phyloP scores from a whole-genome alignment of 306 rosid species.

The Senna tora region DNA sequence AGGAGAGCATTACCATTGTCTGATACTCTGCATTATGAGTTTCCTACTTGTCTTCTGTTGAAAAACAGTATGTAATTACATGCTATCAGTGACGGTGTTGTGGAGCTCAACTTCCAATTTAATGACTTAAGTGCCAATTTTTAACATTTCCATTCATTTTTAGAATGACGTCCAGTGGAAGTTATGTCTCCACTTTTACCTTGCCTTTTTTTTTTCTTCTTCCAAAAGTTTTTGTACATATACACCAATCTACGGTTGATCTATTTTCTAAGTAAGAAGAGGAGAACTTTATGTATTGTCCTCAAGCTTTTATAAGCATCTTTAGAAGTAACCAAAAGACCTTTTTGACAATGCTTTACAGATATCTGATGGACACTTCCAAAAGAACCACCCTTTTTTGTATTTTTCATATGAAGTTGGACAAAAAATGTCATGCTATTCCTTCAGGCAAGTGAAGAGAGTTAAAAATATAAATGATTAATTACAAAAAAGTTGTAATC shows the following conservation, averaged over 20 bases:
- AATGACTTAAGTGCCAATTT: not conserved
- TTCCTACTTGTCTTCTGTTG: slow-evolving; percentile 11
- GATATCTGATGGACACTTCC: not conserved
- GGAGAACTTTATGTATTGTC: not conserved
- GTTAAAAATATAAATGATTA: too few species aligned
- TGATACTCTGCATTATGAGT: slow-evolving; percentile 4
- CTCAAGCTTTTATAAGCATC: not conserved
- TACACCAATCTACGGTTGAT: not conserved
- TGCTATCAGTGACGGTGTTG: slow-evolving; percentile 6
- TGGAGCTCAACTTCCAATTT: slow-evolving; percentile 2
- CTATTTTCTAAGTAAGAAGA: not conserved
- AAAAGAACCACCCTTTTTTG: not conserved
- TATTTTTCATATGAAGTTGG: not conserved
- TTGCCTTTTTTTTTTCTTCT: not conserved
- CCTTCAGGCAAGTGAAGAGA: not conserved
- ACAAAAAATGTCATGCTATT: not conserved
- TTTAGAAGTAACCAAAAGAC: not conserved
- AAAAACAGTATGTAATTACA: slow-evolving; percentile 19
- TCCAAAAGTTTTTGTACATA: not conserved
- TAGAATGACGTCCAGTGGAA: not conserved
- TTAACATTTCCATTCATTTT: not conserved
- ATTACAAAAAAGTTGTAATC: too few species aligned
- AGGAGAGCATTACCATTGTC: slow-evolving; percentile 18
- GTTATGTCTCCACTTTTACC: not conserved
- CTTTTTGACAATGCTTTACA: not conserved